Evolutionary conservation across 306 rosid genomes (phyloP).

Genomic region (Adenanthera pavonina): DNA sequence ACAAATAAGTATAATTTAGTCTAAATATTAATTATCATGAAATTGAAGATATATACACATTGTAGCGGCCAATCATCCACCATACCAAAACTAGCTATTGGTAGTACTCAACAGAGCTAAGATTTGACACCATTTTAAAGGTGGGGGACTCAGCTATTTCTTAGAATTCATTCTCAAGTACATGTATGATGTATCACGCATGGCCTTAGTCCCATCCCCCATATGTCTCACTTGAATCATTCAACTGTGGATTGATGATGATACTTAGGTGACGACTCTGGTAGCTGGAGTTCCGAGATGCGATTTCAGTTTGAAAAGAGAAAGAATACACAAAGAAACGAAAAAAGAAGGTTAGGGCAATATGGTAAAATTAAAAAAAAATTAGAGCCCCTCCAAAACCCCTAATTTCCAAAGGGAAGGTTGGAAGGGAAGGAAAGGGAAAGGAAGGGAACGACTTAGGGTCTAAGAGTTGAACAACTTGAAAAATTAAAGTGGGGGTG

Average conservation of each 20-base stretch:
- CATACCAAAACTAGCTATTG: conserved; percentile 1
- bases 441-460: too few relatives aligned
- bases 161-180: neutral
- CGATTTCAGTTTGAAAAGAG: too few relatives aligned
- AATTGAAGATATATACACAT: neutral
- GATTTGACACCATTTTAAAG: conserved; percentile 57
- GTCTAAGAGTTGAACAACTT: too few relatives aligned
- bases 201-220: neutral
- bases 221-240: conserved; percentile 28
- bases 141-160: conserved; percentile 43
- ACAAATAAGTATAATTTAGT: neutral
- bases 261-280: too few relatives aligned
- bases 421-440: too few relatives aligned
- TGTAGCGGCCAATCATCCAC: conserved; percentile 29
- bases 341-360: too few relatives aligned
- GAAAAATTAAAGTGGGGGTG: too few relatives aligned
- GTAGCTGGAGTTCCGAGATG: too few relatives aligned
- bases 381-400: too few relatives aligned
- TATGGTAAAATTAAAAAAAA: too few relatives aligned
- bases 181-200: conserved; percentile 2
- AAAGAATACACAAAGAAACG: too few relatives aligned
- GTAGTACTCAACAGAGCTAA: conserved; percentile 25
- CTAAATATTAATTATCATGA: neutral
- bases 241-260: neutral
- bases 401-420: too few relatives aligned